phyloP scores from a whole-genome alignment of 2,329 filamentous ascomycete genomes.

The Fusarium aywerte region DNA sequence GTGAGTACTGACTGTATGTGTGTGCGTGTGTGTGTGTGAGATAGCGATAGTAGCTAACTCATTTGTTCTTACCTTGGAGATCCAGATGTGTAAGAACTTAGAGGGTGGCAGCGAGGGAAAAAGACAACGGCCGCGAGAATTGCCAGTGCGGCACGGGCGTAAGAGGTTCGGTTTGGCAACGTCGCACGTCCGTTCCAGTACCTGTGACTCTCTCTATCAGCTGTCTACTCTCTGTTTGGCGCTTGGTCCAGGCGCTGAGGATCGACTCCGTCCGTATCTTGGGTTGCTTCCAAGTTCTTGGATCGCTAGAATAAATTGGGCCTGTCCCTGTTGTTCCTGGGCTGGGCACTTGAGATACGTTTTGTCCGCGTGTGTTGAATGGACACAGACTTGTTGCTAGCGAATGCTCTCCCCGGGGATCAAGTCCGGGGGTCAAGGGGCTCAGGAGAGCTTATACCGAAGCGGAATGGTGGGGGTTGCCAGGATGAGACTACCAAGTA shows the following conservation, averaged over 20 bases:
- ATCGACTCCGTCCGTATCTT: slow-evolving; percentile 36
- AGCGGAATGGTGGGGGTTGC: slow-evolving; percentile 27
- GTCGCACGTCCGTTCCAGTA: neutral
- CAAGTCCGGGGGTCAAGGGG: slow-evolving; percentile 42
- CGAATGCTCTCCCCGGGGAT: slow-evolving; percentile 26
- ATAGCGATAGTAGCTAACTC: neutral
- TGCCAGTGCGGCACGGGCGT: slow-evolving; percentile 23
- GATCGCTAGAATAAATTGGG: slow-evolving; percentile 40
- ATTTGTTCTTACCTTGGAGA: slow-evolving; percentile 7
- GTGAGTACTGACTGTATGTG: neutral
- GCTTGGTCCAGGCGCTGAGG: slow-evolving; percentile 20
- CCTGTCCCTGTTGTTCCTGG: slow-evolving; percentile 29
- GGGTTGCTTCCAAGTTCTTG: slow-evolving; percentile 35
- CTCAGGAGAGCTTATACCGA: slow-evolving; percentile 41
- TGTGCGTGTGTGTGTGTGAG: neutral
- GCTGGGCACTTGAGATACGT: slow-evolving; percentile 21
- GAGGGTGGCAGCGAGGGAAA: slow-evolving; percentile 33
- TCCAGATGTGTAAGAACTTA: slow-evolving; percentile 29
- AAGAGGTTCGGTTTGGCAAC: neutral
- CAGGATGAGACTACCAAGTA: slow-evolving; percentile 22
- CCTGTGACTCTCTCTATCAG: slow-evolving; percentile 9
- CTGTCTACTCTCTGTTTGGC: neutral
- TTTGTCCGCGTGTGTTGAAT: slow-evolving; percentile 32
- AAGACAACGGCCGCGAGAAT: slow-evolving; percentile 21
- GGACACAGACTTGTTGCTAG: slow-evolving; percentile 30